Percentiles rank a stretch among this genome's conserved stretches.
phyloP scores from a whole-genome alignment of 768 basidiomycete genomes.

The Leccinum uliginosum region DNA sequence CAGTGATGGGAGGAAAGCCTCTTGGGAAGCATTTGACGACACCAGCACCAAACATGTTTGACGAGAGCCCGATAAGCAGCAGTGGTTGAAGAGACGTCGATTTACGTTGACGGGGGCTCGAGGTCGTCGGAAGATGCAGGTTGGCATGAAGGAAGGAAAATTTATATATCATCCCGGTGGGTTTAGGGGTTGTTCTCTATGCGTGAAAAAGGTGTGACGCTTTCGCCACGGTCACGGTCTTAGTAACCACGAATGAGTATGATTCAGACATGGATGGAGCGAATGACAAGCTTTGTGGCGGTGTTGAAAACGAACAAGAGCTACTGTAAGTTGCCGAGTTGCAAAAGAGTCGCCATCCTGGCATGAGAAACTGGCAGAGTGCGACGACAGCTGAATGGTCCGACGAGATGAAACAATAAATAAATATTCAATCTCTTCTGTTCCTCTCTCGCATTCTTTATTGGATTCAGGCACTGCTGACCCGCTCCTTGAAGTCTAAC shows the following conservation, averaged over 20 bases:
- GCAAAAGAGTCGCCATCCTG: slow-evolving; percentile 5
- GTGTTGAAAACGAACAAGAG: slow-evolving; percentile 8
- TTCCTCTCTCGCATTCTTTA: slow-evolving; percentile 14
- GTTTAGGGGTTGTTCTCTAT: slow-evolving; percentile 7
- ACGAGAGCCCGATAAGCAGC: background rate
- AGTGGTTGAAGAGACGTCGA: background rate
- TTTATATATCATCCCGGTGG: slow-evolving; percentile 26
- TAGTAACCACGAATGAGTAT: slow-evolving; percentile 12
- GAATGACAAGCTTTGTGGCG: slow-evolving; percentile 15
- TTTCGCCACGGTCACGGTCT: slow-evolving; percentile 19
- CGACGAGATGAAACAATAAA: slow-evolving; percentile 17
- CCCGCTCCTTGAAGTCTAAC: slow-evolving; percentile 6
- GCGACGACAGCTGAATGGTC: slow-evolving; percentile 15
- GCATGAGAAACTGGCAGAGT: slow-evolving; percentile 15
- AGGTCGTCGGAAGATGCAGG: slow-evolving; percentile 14
- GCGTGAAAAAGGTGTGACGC: slow-evolving; percentile 16
- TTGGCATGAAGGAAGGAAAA: slow-evolving; percentile 8
- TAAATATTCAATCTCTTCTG: background rate
- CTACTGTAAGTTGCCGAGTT: background rate
- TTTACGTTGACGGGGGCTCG: slow-evolving; percentile 6
- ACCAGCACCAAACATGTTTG: slow-evolving; percentile 10
- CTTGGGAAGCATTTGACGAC: slow-evolving; percentile 15
- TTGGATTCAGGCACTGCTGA: slow-evolving; percentile 5
- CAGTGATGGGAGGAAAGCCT: slow-evolving; percentile 45
- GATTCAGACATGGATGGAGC: slow-evolving; percentile 11